phyloP scores from a whole-genome alignment of 805 yeast species.

The Naumovozyma castellii region DNA sequence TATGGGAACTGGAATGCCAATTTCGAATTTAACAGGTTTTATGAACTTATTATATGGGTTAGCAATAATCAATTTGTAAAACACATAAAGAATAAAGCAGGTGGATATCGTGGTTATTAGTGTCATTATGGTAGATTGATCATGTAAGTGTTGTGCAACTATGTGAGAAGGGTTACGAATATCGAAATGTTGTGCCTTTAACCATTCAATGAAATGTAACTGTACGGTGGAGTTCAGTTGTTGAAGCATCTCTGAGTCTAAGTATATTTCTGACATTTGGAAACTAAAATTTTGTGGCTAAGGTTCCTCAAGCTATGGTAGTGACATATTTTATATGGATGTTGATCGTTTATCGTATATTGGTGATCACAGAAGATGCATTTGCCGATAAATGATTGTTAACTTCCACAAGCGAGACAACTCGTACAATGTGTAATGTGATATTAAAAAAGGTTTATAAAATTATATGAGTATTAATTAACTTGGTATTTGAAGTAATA shows the following conservation, averaged over 20 bases:
- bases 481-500: no score
- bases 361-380: not conserved
- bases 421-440: not conserved
- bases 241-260: conserved; percentile 21
- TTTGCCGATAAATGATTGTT: not conserved
- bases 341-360: not conserved
- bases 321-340: no score
- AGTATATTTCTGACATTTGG: conserved; percentile 18
- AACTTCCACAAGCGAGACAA: not conserved
- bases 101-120: conserved; percentile 9
- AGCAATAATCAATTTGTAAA: conserved; percentile 14
- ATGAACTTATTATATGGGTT: not conserved
- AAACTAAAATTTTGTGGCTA: no score
- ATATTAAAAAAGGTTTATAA: no score
- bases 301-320: no score
- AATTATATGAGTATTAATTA: no score
- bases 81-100: conserved; percentile 10
- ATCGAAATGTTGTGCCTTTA: conserved; percentile 42
- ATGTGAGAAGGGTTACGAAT: not conserved
- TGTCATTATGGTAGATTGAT: not conserved
- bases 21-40: conserved; percentile 14
- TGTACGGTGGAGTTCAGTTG: conserved; percentile 23
- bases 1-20: conserved; percentile 22
- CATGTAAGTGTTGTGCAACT: not conserved
- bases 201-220: conserved; percentile 56